A percentile compares a stretch with the other conserved stretches of the same genome.
These are phyloP conservation scores for Microdochium trichocladiopsis DNA, from an alignment of 2,329 filamentous ascomycete species.

Conservation along the genomic window DNA sequence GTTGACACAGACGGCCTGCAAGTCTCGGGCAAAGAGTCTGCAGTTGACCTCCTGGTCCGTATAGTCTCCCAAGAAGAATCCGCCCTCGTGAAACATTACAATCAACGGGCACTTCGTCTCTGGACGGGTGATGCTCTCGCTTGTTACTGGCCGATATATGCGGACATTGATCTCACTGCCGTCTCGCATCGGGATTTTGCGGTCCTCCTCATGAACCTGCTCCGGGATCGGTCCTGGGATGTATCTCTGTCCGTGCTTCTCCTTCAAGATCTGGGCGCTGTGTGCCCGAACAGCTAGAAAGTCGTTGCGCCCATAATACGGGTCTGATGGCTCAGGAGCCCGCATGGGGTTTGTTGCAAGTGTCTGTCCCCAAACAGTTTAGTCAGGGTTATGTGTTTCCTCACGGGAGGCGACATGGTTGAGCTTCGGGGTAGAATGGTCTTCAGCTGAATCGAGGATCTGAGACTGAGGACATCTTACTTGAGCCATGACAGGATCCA, in stretches of 20 bases:
- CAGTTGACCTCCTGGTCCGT: conserved; percentile 23
- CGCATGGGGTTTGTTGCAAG: conserved; percentile 10
- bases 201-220: conserved; percentile 18
- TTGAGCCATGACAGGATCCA: neutral
- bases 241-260: conserved; percentile 18
- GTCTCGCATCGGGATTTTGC: conserved; percentile 23
- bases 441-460: neutral
- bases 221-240: conserved; percentile 15
- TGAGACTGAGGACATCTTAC: neutral
- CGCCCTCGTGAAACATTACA: conserved; percentile 27
- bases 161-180: conserved; percentile 21
- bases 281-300: conserved; percentile 11
- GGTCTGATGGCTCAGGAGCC: conserved; percentile 11
- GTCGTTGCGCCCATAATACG: conserved; percentile 12
- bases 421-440: too few species aligned
- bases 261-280: conserved; percentile 14
- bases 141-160: conserved; percentile 19
- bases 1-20: conserved; percentile 32
- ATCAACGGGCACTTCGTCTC: conserved; percentile 16
- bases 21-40: conserved; percentile 17
- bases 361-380: conserved; percentile 6
- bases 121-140: neutral
- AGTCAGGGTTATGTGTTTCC: too few species aligned
- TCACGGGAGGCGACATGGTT: too few species aligned
- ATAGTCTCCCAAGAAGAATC: conserved; percentile 23